Conservation (phyloP, 176 grass and related monocot genomes). For the Phyllostachys edulis region DNA sequence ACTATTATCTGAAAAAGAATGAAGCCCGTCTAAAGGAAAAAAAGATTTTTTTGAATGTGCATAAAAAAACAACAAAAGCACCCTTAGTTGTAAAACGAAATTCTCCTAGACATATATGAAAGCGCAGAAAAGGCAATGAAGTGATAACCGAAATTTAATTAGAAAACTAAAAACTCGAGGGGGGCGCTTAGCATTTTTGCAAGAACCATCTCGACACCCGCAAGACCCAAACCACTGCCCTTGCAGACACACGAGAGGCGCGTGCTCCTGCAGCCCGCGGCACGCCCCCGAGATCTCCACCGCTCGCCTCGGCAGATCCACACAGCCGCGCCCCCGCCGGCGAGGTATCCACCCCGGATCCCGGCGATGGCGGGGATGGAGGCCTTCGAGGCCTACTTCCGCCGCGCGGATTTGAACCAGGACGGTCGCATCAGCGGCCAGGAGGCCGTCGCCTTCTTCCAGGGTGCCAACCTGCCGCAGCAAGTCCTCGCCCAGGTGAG, state of each 20-base stretch:
- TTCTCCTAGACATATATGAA: too few species aligned
- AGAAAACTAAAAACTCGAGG: too few species aligned
- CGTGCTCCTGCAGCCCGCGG: constrained; percentile 28
- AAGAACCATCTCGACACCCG: neutral
- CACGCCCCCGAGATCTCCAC: constrained; percentile 54
- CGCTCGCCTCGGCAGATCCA: constrained; percentile 37
- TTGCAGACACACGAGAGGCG: constrained; percentile 22
- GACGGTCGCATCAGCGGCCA: constrained; percentile 93
- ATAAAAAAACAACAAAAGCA: too few species aligned
- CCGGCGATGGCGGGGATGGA: constrained; percentile 63
- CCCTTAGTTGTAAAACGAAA: too few species aligned
- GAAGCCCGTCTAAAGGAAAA: too few species aligned
- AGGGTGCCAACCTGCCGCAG: constrained; percentile 78
- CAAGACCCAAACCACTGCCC: constrained; percentile 33
- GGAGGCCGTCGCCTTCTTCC: constrained; percentile 95
- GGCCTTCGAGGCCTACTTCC: constrained; percentile 91
- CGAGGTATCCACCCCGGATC: constrained; percentile 17
- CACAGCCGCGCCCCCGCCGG: neutral
- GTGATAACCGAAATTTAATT: too few species aligned
- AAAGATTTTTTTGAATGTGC: too few species aligned
- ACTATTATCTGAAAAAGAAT: too few species aligned
- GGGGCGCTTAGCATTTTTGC: too few species aligned
- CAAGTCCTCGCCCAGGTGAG: constrained; percentile 86
- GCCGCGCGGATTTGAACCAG: constrained; percentile 86
- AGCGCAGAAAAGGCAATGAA: too few species aligned